Evolutionary conservation across 2,329 filamentous ascomycete species (phyloP).

Genomic region (Pseudopithomyces chartarum): DNA sequence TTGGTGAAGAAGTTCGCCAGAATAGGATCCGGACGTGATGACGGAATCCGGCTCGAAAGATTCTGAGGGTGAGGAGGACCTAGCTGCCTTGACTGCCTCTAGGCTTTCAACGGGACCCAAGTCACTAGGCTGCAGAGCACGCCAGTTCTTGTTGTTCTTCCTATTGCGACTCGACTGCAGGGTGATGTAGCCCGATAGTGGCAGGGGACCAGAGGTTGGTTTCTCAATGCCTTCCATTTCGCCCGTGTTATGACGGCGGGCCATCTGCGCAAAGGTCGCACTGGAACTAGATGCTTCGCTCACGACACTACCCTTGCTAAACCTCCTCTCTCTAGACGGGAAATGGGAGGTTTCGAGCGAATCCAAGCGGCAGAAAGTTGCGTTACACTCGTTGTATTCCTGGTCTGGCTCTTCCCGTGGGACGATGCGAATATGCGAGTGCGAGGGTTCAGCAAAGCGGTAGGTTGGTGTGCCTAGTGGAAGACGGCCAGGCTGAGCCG

Average conservation of each 20-base stretch:
- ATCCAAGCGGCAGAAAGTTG: constrained; percentile 16
- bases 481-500: constrained; percentile 17
- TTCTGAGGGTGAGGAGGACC: not conserved
- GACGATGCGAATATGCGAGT: constrained; percentile 28
- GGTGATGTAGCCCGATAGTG: constrained; percentile 26
- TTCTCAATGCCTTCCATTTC: constrained; percentile 20
- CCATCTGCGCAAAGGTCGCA: constrained; percentile 38
- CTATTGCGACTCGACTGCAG: constrained; percentile 26
- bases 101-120: constrained; percentile 13
- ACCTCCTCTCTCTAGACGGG: not conserved
- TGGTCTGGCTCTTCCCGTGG: constrained; percentile 9
- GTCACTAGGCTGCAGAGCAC: constrained; percentile 26
- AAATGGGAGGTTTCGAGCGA: constrained; percentile 16
- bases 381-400: constrained; percentile 11
- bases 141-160: constrained; percentile 28
- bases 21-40: not conserved
- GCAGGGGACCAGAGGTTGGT: constrained; percentile 18
- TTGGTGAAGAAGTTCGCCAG: not conserved
- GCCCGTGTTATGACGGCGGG: constrained; percentile 21
- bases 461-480: constrained; percentile 20
- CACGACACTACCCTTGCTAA: not conserved
- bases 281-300: constrained; percentile 4
- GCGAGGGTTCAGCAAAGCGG: constrained; percentile 4
- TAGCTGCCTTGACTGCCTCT: constrained; percentile 4
- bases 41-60: not conserved